These are phyloP conservation scores for Hypomontagnella monticulosa DNA, from an alignment of 495 filamentous ascomycete genomes.

Conservation along the genomic window DNA sequence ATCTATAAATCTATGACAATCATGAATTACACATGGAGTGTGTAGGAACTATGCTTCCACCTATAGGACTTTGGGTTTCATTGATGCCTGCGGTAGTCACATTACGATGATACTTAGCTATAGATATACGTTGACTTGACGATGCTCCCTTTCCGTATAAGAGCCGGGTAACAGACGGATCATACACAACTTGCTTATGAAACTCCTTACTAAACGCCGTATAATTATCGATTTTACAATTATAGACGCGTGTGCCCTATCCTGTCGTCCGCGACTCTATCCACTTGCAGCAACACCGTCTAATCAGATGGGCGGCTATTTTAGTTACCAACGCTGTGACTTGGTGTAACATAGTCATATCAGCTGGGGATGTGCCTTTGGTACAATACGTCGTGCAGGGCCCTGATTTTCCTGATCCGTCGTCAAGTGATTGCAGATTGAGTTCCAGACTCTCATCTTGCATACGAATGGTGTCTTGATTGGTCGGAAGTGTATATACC, in stretches of 20 bases:
- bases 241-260: neutral
- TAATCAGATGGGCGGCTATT: slow-evolving; percentile 6
- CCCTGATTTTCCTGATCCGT: neutral
- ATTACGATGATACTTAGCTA: no score
- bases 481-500: slow-evolving; percentile 7
- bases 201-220: neutral
- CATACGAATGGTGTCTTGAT: slow-evolving; percentile 19
- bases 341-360: slow-evolving; percentile 11
- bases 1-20: no score
- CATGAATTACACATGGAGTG: no score
- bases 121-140: neutral
- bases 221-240: neutral
- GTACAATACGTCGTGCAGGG: slow-evolving; percentile 13
- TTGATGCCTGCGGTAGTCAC: no score
- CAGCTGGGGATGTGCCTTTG: slow-evolving; percentile 4
- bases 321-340: neutral
- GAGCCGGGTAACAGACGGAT: neutral
- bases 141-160: neutral
- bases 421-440: slow-evolving; percentile 18
- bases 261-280: neutral
- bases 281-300: slow-evolving; percentile 1
- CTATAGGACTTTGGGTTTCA: no score
- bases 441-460: slow-evolving; percentile 34
- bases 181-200: neutral
- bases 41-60: no score